Percentiles rank a stretch among this genome's conserved stretches.
These are phyloP conservation scores for Neurospora sp. DNA, from an alignment of 495 filamentous ascomycete genomes.

Conservation along the genomic window DNA sequence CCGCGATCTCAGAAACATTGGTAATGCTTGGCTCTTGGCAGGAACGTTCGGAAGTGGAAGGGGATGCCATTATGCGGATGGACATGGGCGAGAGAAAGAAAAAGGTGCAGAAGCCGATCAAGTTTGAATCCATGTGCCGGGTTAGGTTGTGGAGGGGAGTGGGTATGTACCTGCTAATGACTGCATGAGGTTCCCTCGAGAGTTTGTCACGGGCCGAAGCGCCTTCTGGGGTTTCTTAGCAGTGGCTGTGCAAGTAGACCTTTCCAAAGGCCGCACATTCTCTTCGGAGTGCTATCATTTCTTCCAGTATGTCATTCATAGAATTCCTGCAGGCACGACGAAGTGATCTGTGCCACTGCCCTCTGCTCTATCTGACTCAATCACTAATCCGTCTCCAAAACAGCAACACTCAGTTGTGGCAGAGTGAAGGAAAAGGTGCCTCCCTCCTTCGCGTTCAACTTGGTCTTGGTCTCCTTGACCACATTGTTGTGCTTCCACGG, in stretches of 20 bases:
- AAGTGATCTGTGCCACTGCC: not conserved
- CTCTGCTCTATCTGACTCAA: not conserved
- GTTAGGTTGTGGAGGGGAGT: not conserved
- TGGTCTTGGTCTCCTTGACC: constrained; percentile 31
- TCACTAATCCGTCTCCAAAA: constrained; percentile 28
- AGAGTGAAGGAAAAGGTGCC: constrained; percentile 41
- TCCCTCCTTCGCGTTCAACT: constrained; percentile 32
- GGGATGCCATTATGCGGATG: not conserved
- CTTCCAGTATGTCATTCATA: too few species aligned
- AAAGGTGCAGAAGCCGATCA: not conserved
- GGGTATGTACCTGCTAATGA: not conserved
- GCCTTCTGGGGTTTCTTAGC: not conserved
- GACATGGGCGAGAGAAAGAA: not conserved
- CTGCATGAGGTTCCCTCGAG: not conserved
- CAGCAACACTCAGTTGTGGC: constrained; percentile 42
- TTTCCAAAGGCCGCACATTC: not conserved
- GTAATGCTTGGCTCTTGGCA: not conserved
- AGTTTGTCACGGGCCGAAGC: not conserved
- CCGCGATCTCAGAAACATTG: not conserved
- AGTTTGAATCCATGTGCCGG: not conserved
- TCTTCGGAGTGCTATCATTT: not conserved
- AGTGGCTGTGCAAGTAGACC: not conserved
- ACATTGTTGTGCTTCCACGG: constrained; percentile 25
- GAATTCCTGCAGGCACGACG: too few species aligned
- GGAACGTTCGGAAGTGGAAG: not conserved